Evolutionary conservation across 2,329 filamentous ascomycete species (phyloP).

Genomic region (Colletotrichum sp.): DNA sequence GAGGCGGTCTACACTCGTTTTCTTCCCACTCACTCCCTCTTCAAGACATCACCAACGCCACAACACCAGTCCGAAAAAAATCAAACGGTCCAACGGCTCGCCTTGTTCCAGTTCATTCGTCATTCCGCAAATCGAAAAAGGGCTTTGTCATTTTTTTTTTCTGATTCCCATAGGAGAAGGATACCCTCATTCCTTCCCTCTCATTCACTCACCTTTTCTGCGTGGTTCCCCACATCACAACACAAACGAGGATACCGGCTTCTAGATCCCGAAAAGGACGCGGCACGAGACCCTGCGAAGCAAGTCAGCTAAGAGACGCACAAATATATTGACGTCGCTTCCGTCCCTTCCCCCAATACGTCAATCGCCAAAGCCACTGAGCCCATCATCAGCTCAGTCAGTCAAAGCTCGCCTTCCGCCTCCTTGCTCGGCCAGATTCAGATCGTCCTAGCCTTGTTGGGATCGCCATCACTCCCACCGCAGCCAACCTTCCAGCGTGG

Average conservation of each 20-base stretch:
- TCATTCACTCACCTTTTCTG: neutral
- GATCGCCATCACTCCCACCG: constrained; percentile 10
- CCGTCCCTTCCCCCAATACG: constrained; percentile 2
- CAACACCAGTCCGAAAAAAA: neutral
- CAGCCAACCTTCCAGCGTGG: neutral
- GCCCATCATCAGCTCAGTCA: neutral
- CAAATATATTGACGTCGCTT: constrained; percentile 20
- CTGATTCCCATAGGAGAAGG: neutral
- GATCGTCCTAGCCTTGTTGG: constrained; percentile 16
- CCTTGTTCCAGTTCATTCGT: constrained; percentile 10
- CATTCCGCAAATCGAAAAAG: neutral
- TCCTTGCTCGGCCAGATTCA: constrained; percentile 13
- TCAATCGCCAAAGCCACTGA: neutral
- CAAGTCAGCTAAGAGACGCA: constrained; percentile 1
- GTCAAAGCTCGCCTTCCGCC: neutral
- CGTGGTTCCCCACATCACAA: neutral
- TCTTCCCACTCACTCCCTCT: neutral
- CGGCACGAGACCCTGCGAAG: constrained; percentile 17
- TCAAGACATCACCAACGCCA: neutral
- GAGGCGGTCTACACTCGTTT: constrained; percentile 16
- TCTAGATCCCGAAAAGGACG: constrained; percentile 15
- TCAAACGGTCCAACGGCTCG: neutral
- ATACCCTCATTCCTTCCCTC: neutral
- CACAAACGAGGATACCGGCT: neutral
- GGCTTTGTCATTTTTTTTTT: neutral